These are phyloP conservation scores for Salisapilia sapeloensis DNA, from an alignment of 352 stramenopile genomes.

Conservation along the genomic window DNA sequence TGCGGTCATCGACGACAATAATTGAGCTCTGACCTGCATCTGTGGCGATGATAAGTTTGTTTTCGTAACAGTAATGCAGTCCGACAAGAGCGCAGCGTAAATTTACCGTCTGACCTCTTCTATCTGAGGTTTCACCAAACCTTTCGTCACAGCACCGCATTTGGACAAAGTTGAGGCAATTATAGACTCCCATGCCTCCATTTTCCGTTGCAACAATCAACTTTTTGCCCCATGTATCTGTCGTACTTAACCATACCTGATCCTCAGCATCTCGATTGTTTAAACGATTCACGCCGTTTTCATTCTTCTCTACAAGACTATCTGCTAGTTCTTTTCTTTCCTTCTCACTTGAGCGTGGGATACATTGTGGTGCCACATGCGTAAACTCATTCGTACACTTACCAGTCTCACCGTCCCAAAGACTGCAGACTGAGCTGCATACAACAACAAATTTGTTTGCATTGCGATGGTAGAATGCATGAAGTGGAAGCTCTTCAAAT, in stretches of 20 bases:
- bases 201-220: constrained; percentile 35
- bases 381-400: constrained; percentile 36
- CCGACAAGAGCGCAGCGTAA: constrained; percentile 26
- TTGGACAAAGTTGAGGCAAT: constrained; percentile 54
- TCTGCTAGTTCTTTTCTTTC: no score
- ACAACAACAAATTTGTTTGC: constrained; percentile 56
- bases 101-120: not conserved
- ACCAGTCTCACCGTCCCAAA: constrained; percentile 52
- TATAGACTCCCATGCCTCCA: constrained; percentile 45
- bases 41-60: constrained; percentile 45
- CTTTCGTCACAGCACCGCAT: constrained; percentile 44
- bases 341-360: no score
- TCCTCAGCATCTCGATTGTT: not conserved
- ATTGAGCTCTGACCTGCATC: constrained; percentile 28
- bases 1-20: constrained; percentile 50
- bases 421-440: constrained; percentile 30
- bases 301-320: no score
- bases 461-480: constrained; percentile 52
- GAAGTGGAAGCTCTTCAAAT: constrained; percentile 47
- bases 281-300: not conserved
- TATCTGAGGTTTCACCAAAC: constrained; percentile 6
- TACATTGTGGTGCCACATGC: no score
- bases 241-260: constrained; percentile 10
- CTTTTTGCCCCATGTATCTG: constrained; percentile 43
- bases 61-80: constrained; percentile 56